phyloP scores from a whole-genome alignment of 768 basidiomycete species.

The Mrakia blollopis region DNA sequence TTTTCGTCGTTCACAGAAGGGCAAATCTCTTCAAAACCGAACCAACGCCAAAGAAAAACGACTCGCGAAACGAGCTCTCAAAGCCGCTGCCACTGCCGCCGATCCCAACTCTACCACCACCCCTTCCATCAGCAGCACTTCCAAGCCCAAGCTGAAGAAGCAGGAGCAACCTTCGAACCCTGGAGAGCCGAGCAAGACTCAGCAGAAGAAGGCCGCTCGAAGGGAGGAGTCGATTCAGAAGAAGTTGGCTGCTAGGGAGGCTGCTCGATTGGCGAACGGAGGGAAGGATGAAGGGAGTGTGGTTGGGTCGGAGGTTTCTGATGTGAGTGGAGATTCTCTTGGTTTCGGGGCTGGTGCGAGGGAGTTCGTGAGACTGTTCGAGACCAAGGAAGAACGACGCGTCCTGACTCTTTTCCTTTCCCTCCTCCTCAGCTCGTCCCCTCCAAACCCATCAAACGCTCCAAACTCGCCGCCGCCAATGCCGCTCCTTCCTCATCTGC shows the following conservation, averaged over 20 bases:
- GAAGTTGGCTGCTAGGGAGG: conserved; percentile 4
- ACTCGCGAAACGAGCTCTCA: conserved; percentile 11
- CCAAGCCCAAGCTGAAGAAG: not conserved
- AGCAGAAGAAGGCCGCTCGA: conserved; percentile 16
- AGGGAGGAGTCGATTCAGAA: not conserved
- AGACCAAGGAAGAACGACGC: not conserved
- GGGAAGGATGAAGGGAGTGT: not conserved
- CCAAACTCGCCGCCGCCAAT: conserved; percentile 2
- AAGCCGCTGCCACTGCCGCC: not conserved
- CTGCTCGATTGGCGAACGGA: not conserved
- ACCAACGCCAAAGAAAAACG: conserved; percentile 14
- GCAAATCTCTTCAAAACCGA: not conserved
- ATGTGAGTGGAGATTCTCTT: not conserved
- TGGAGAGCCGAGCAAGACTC: not conserved
- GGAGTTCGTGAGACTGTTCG: too few species aligned
- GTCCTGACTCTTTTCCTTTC: not conserved
- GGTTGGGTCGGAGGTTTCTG: not conserved
- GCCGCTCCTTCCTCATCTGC: not conserved
- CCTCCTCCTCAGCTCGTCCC: not conserved
- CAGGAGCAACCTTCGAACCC: not conserved
- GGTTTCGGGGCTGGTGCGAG: not conserved
- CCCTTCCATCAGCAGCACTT: not conserved
- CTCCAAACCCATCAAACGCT: not conserved
- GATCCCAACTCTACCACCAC: not conserved
- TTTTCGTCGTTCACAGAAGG: not conserved